phyloP scores from a whole-genome alignment of 176 grass and related monocot genomes.

The Sorghum bicolor region Sorghum_bicolor_NCBIv3 NC_012875.2:53437001-53437500 shows the following conservation, averaged over 20 bases:
- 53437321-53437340: constrained; percentile 76
- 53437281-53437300: constrained; percentile 44
- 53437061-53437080: constrained; percentile 75
- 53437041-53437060: constrained; percentile 87
- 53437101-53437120: background rate
- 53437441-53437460: constrained; percentile 3
- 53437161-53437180: constrained; percentile 46
- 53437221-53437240: constrained; percentile 50
- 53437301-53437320: constrained; percentile 47
- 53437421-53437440: constrained; percentile 89
- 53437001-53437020: constrained; percentile 88
- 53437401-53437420: constrained; percentile 79
- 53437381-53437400: constrained; percentile 76
- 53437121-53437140: background rate
- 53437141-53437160: background rate
- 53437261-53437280: constrained; percentile 48
- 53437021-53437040: constrained; percentile 98
- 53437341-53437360: constrained; percentile 78
- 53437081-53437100: constrained; percentile 24
- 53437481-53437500: background rate
- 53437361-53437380: constrained; percentile 90
- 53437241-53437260: constrained; percentile 53
- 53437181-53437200: constrained; percentile 81
- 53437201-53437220: constrained; percentile 85
- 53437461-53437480: constrained; percentile 11